These are phyloP conservation scores for Trichosporon asahii DNA, from an alignment of 1,284 basidiomycete species.

Conservation along the genomic window DNA sequence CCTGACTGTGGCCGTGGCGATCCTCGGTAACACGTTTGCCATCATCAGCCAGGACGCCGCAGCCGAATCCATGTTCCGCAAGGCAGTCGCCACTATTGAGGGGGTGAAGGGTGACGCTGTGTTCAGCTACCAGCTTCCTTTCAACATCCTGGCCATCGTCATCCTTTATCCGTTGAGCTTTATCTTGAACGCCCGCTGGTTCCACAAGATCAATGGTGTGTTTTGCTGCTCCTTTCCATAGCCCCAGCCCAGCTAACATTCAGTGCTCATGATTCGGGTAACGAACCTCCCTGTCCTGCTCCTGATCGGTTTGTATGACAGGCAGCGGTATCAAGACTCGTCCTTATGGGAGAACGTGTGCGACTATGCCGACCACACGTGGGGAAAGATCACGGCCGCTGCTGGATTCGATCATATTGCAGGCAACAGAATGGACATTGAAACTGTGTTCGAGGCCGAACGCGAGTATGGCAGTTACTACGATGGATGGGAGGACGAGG, in stretches of 20 bases:
- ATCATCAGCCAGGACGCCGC: slow-evolving; percentile 86
- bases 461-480: slow-evolving; percentile 58
- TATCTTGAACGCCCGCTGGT: slow-evolving; percentile 60
- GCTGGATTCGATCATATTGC: slow-evolving; percentile 59
- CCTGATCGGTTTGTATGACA: slow-evolving; percentile 74
- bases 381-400: slow-evolving; percentile 64
- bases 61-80: slow-evolving; percentile 91
- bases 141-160: slow-evolving; percentile 76
- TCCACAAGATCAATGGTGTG: slow-evolving; percentile 66
- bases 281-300: slow-evolving; percentile 85
- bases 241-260: background rate
- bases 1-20: slow-evolving; percentile 58
- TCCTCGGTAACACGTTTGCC: slow-evolving; percentile 88
- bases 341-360: slow-evolving; percentile 69
- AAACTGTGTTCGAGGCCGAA: slow-evolving; percentile 76
- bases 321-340: slow-evolving; percentile 64
- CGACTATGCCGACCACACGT: slow-evolving; percentile 63
- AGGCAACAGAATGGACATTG: slow-evolving; percentile 70
- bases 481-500: slow-evolving; percentile 54
- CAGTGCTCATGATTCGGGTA: slow-evolving; percentile 56
- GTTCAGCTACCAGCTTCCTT: slow-evolving; percentile 87
- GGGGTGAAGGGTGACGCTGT: slow-evolving; percentile 68
- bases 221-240: background rate
- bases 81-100: slow-evolving; percentile 84
- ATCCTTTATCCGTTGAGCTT: slow-evolving; percentile 80